phyloP scores from a whole-genome alignment of 225 moss, liverwort and hornwort species.

The Marchantia polymorpha region DNA sequence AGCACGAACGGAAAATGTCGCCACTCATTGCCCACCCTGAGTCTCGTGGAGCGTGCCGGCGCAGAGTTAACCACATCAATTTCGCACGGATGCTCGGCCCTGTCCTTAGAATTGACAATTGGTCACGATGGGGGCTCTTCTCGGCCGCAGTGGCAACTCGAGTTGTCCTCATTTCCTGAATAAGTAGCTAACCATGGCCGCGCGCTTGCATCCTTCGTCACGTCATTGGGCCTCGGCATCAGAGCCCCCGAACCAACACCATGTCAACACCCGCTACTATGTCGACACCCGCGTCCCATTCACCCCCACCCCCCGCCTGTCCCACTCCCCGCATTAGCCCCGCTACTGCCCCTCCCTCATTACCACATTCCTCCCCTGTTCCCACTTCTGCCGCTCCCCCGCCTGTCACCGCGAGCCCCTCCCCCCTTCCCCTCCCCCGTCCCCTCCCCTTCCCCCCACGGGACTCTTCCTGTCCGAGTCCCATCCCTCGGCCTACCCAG shows the following conservation, averaged over 20 bases:
- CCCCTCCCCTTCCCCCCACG: too few relatives aligned
- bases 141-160: constrained; percentile 4
- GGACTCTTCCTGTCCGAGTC: too few relatives aligned
- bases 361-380: too few relatives aligned
- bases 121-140: not conserved
- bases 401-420: too few relatives aligned
- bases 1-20: not conserved
- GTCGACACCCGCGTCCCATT: not conserved
- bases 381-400: too few relatives aligned
- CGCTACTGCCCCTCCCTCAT: too few relatives aligned
- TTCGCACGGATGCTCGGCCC: not conserved
- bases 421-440: too few relatives aligned
- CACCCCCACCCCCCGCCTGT: too few relatives aligned
- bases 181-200: constrained; percentile 1
- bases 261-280: constrained; percentile 2
- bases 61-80: not conserved
- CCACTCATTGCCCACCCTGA: not conserved
- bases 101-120: constrained; percentile 3
- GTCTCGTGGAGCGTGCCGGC: not conserved
- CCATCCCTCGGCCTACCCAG: too few relatives aligned
- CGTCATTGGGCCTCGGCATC: not conserved
- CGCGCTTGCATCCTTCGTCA: not conserved
- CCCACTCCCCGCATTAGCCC: too few relatives aligned
- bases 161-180: not conserved
- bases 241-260: not conserved